Evolutionary conservation across 2,329 filamentous ascomycete species (phyloP).

Genomic region (Neoascochyta sp.): DNA sequence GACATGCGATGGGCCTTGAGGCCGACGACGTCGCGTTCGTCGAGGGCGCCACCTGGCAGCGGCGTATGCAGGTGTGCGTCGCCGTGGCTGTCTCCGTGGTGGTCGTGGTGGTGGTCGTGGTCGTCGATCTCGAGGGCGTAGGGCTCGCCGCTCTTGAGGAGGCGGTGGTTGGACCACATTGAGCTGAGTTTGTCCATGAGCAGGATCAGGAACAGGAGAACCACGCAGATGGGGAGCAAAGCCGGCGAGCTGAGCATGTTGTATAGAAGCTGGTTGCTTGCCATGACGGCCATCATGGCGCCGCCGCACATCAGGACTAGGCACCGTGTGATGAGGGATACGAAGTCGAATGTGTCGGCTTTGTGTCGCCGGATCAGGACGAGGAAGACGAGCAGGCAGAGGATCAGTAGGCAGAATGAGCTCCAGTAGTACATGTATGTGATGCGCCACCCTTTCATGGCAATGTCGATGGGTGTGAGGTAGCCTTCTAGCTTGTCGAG

Average conservation of each 20-base stretch:
- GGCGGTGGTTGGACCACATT: conserved; percentile 27
- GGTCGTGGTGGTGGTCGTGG: conserved; percentile 21
- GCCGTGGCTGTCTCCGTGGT: conserved; percentile 14
- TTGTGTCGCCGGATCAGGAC: conserved; percentile 41
- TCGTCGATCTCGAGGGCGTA: conserved; percentile 29
- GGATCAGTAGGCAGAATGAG: conserved; percentile 35
- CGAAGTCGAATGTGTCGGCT: conserved; percentile 40
- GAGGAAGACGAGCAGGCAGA: conserved; percentile 38
- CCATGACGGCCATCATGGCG: conserved; percentile 29
- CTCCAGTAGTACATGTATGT: conserved; percentile 41
- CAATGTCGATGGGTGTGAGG: conserved; percentile 20
- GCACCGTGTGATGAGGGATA: conserved; percentile 32
- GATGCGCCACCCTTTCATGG: conserved; percentile 26
- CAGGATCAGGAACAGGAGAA: conserved; percentile 35
- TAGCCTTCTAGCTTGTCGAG: conserved; percentile 24
- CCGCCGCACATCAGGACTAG: conserved; percentile 25
- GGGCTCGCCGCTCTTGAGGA: conserved; percentile 28
- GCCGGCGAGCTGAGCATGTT: conserved; percentile 29
- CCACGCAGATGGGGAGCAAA: conserved; percentile 35
- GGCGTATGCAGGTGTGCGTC: conserved; percentile 7
- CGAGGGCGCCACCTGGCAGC: conserved; percentile 7
- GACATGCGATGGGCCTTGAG: conserved; percentile 18
- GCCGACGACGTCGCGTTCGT: conserved; percentile 8
- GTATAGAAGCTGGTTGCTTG: conserved; percentile 18
- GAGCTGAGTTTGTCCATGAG: conserved; percentile 30